A percentile compares a stretch with the other conserved stretches of the same genome.
phyloP scores from a whole-genome alignment of 2,329 filamentous ascomycete genomes.

The Diaporthe sp. region DNA sequence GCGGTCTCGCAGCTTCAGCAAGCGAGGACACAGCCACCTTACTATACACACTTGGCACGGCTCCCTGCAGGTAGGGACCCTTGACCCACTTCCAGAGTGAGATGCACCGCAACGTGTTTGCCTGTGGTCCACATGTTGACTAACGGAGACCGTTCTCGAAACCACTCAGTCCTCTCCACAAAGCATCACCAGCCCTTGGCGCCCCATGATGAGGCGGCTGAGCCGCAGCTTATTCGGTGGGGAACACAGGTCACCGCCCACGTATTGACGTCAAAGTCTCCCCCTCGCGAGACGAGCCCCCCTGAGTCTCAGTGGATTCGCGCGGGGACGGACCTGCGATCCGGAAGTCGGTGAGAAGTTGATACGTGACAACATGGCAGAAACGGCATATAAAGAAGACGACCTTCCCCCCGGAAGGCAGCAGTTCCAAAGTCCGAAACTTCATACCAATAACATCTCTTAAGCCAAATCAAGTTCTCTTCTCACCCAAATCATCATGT shows the following conservation, averaged over 20 bases:
- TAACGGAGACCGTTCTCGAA: conserved; percentile 16
- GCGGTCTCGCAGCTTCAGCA: conserved; percentile 22
- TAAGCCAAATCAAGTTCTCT: background rate
- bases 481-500: conserved; percentile 20
- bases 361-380: conserved; percentile 17
- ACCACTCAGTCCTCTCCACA: conserved; percentile 14
- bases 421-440: background rate
- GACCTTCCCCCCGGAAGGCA: background rate
- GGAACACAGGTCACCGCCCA: conserved; percentile 20
- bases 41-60: conserved; percentile 21
- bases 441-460: background rate
- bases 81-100: conserved; percentile 19
- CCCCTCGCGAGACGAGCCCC: background rate
- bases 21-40: conserved; percentile 24
- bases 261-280: conserved; percentile 18
- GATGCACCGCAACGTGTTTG: conserved; percentile 22
- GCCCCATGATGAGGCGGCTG: conserved; percentile 23
- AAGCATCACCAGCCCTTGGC: conserved; percentile 27
- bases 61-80: conserved; percentile 12
- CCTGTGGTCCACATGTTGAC: conserved; percentile 13
- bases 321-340: conserved; percentile 17
- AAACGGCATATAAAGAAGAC: conserved; percentile 23
- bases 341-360: conserved; percentile 26
- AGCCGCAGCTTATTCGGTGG: conserved; percentile 29
- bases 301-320: conserved; percentile 21